These are phyloP conservation scores for Umbellularia californica DNA, from an alignment of 164 flowering plant species.

Conservation along the genomic window DNA sequence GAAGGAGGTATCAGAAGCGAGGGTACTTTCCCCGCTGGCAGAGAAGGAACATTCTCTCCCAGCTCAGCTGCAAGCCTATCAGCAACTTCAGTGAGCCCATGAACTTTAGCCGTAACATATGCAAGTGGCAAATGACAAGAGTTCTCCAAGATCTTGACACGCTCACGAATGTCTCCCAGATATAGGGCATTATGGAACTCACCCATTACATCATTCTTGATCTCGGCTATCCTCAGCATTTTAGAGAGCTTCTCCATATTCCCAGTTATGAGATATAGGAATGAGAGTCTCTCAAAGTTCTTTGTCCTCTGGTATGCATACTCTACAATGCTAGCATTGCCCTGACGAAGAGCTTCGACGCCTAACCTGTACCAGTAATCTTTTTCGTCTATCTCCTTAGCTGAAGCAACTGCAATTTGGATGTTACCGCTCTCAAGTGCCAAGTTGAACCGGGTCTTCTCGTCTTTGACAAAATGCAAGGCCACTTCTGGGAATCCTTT, in stretches of 20 bases:
- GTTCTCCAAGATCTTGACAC: constrained; percentile 71
- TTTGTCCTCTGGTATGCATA: constrained; percentile 91
- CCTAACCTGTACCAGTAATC: constrained; percentile 90
- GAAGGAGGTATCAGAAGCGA: constrained; percentile 74
- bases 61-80: constrained; percentile 60
- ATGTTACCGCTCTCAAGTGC: constrained; percentile 91
- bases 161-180: constrained; percentile 76
- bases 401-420: constrained; percentile 79
- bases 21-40: constrained; percentile 44
- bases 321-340: constrained; percentile 87
- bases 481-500: constrained; percentile 95
- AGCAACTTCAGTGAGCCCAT: constrained; percentile 70
- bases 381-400: constrained; percentile 79
- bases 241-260: constrained; percentile 77
- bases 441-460: constrained; percentile 71
- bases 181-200: constrained; percentile 92
- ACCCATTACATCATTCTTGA: constrained; percentile 90
- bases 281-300: constrained; percentile 83
- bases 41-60: constrained; percentile 66
- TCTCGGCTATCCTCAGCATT: constrained; percentile 87
- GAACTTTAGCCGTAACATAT: constrained; percentile 67
- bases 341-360: constrained; percentile 92
- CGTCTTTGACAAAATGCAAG: constrained; percentile 87
- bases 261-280: constrained; percentile 83
- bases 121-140: constrained; percentile 92